Evolutionary conservation across 306 rosid species (phyloP).

Genomic region (Sphenostylis stenocarpa): DNA sequence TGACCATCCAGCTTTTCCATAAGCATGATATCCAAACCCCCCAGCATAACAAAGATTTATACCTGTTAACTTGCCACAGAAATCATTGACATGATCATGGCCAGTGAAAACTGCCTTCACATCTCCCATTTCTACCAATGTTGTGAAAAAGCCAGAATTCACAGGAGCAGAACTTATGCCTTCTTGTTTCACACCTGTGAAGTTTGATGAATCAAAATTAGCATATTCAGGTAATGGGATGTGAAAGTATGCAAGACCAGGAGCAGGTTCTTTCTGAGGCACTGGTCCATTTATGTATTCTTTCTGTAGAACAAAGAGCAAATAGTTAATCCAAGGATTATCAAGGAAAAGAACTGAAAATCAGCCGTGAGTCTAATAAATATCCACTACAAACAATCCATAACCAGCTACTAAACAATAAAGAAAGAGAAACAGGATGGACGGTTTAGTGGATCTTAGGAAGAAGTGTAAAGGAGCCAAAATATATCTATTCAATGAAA

Average conservation of each 20-base stretch:
- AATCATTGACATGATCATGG: slow-evolving; percentile 82
- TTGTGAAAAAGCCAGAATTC: slow-evolving; percentile 79
- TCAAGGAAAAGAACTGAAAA: neutral
- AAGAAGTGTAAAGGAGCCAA: neutral
- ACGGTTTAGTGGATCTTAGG: neutral
- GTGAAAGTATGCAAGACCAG: slow-evolving; percentile 76
- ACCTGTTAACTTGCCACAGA: slow-evolving; percentile 69
- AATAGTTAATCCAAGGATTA: neutral
- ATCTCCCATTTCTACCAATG: slow-evolving; percentile 74
- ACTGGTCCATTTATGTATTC: slow-evolving; percentile 52
- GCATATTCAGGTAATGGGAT: slow-evolving; percentile 78
- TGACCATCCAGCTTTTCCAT: slow-evolving; percentile 86
- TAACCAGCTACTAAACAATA: neutral
- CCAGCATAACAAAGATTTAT: slow-evolving; percentile 76
- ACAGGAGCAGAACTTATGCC: slow-evolving; percentile 71
- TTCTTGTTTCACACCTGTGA: slow-evolving; percentile 68
- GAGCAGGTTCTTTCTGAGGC: slow-evolving; percentile 67
- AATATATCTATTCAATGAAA: neutral
- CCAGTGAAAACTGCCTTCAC: slow-evolving; percentile 80
- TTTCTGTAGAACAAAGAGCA: slow-evolving; percentile 47
- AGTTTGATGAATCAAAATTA: slow-evolving; percentile 62
- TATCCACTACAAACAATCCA: neutral
- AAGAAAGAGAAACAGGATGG: neutral
- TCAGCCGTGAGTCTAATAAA: neutral
- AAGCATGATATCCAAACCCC: slow-evolving; percentile 90